These are phyloP conservation scores for Onygenales sp. DNA, from an alignment of 2,329 filamentous ascomycete species.

Conservation along the genomic window DNA sequence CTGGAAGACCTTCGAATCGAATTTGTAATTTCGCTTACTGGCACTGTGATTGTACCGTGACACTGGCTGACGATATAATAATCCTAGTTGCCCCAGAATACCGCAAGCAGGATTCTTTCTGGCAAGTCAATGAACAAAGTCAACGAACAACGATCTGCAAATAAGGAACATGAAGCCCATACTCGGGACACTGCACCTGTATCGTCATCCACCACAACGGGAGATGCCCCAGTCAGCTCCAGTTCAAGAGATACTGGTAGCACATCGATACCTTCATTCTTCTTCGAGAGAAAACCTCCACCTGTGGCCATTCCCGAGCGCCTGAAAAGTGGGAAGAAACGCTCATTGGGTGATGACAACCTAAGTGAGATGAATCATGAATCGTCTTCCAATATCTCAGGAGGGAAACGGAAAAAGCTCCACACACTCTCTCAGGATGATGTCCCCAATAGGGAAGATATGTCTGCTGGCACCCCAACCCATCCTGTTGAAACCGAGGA, in stretches of 20 bases:
- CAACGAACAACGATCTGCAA: conserved; percentile 9
- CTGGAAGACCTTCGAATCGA: conserved; percentile 25
- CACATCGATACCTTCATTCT: conserved; percentile 6
- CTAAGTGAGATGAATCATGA: conserved; percentile 4
- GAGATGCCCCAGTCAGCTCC: neutral
- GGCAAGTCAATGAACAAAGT: conserved; percentile 6
- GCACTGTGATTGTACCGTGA: neutral
- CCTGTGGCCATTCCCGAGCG: conserved; percentile 9
- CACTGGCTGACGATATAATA: neutral
- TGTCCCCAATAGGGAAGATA: neutral
- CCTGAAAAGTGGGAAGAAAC: conserved; percentile 13
- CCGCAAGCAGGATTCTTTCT: conserved; percentile 7
- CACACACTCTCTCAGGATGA: neutral
- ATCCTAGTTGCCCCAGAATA: conserved; percentile 13
- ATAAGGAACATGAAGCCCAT: neutral
- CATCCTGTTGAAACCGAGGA: conserved; percentile 29
- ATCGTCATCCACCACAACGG: neutral
- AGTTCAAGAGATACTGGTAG: neutral
- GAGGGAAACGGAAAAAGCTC: conserved; percentile 17
- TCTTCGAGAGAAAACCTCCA: conserved; percentile 13
- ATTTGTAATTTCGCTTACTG: conserved; percentile 20
- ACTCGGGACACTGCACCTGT: neutral
- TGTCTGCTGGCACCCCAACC: neutral
- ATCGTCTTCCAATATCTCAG: neutral
- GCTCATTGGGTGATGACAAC: conserved; percentile 12